phyloP scores from a whole-genome alignment of 139 green algal species.

The Picochlorum sp. region DNA sequence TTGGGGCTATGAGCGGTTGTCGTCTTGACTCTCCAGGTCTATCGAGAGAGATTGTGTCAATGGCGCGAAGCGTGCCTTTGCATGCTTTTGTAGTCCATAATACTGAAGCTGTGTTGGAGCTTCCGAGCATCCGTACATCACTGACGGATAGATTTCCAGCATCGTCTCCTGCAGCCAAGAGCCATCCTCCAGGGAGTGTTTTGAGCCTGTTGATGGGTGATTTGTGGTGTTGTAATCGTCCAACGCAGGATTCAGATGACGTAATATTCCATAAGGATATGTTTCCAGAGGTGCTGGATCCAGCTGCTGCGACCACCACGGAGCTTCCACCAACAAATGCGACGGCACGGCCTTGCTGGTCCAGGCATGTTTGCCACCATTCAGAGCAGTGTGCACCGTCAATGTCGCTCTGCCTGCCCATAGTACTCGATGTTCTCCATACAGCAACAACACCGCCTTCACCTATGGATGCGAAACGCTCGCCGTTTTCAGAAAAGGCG shows the following conservation, averaged over 20 bases:
- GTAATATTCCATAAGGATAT: constrained; percentile 60
- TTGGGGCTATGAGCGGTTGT: not conserved
- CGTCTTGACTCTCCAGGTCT: not conserved
- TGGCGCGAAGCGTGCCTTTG: not conserved
- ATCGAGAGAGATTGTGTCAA: not conserved
- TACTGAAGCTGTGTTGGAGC: not conserved
- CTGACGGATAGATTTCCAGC: constrained; percentile 38
- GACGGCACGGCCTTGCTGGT: constrained; percentile 40
- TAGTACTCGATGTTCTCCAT: constrained; percentile 55
- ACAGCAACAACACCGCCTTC: constrained; percentile 63
- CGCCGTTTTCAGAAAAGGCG: constrained; percentile 48
- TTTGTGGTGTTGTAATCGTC: constrained; percentile 27
- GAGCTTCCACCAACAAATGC: constrained; percentile 53
- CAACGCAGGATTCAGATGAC: constrained; percentile 24
- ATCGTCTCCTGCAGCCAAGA: constrained; percentile 61
- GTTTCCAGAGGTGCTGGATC: constrained; percentile 39
- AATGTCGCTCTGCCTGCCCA: constrained; percentile 15
- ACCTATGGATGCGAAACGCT: constrained; percentile 62
- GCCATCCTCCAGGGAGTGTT: constrained; percentile 31
- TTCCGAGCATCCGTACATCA: constrained; percentile 59
- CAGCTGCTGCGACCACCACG: constrained; percentile 48
- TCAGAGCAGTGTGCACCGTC: constrained; percentile 58
- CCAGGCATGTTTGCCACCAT: constrained; percentile 61
- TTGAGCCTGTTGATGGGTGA: constrained; percentile 25
- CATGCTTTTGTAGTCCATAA: constrained; percentile 16